These are phyloP conservation scores for Neoboletus subvelutipes DNA, from an alignment of 768 basidiomycete genomes.

Conservation along the genomic window DNA sequence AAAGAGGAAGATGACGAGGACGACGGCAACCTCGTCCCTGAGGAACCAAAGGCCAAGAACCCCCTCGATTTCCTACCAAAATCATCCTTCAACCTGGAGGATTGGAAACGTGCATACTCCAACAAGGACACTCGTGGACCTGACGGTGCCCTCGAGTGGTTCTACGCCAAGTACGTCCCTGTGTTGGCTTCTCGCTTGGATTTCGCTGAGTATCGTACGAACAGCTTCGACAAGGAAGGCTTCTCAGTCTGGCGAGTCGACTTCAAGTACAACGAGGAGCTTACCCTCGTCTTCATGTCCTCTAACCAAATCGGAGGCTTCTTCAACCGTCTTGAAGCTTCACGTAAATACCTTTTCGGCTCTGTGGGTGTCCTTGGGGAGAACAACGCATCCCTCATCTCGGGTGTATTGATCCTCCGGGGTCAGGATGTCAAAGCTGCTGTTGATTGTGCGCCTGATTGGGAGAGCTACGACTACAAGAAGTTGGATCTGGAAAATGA, in stretches of 20 bases:
- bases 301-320: slow-evolving; percentile 92
- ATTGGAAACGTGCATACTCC: slow-evolving; percentile 98
- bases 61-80: slow-evolving; percentile 91
- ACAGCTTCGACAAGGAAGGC: slow-evolving; percentile 82
- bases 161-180: slow-evolving; percentile 81
- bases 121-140: slow-evolving; percentile 94
- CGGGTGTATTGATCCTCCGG: slow-evolving; percentile 80
- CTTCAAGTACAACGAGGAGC: slow-evolving; percentile 96
- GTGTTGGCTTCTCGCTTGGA: not conserved
- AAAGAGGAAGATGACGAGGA: slow-evolving; percentile 61
- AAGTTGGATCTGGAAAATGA: slow-evolving; percentile 71
- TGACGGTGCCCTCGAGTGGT: slow-evolving; percentile 87
- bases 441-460: slow-evolving; percentile 84
- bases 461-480: slow-evolving; percentile 82
- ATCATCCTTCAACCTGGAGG: slow-evolving; percentile 84
- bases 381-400: slow-evolving; percentile 73
- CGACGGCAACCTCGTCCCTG: slow-evolving; percentile 68
- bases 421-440: slow-evolving; percentile 72
- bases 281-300: slow-evolving; percentile 92
- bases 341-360: slow-evolving; percentile 95
- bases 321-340: slow-evolving; percentile 97
- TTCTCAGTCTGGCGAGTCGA: slow-evolving; percentile 91
- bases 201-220: slow-evolving; percentile 5
- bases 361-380: slow-evolving; percentile 89
- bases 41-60: slow-evolving; percentile 91